Conservation (phyloP, 331 rosid genomes). For the Quercus lobata region DNA sequence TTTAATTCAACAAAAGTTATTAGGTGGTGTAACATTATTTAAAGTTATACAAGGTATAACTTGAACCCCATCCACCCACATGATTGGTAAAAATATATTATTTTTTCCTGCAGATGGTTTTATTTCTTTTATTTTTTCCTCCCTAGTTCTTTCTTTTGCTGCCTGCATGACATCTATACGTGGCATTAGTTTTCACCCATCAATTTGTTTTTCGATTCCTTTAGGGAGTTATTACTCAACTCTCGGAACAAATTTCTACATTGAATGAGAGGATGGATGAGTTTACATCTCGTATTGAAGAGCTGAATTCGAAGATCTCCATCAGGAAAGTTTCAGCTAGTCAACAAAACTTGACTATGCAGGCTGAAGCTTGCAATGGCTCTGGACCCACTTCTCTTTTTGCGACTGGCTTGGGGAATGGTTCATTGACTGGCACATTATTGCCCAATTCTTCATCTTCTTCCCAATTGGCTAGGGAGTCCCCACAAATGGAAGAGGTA, state of each 20-base stretch:
- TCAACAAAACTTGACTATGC: conserved; percentile 85
- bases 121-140: background rate
- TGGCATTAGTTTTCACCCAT: conserved; percentile 7
- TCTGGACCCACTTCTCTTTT: conserved; percentile 70
- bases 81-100: background rate
- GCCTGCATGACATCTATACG: background rate
- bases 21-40: too few species aligned
- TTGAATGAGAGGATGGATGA: conserved; percentile 95
- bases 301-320: conserved; percentile 68
- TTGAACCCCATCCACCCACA: background rate
- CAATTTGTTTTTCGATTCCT: conserved; percentile 22
- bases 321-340: conserved; percentile 51
- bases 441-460: conserved; percentile 77
- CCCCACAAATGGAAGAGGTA: conserved; percentile 89
- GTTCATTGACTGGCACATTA: conserved; percentile 71
- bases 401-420: conserved; percentile 65
- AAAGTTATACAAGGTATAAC: background rate
- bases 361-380: conserved; percentile 78
- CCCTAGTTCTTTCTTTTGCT: background rate
- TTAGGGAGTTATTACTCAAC: conserved; percentile 89
- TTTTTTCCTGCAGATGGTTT: background rate
- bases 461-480: conserved; percentile 76
- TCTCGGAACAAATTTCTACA: conserved; percentile 95
- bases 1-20: too few species aligned
- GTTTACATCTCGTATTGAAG: conserved; percentile 90